phyloP scores from a whole-genome alignment of 768 basidiomycete genomes.

The Psilocybe cubensis region DNA sequence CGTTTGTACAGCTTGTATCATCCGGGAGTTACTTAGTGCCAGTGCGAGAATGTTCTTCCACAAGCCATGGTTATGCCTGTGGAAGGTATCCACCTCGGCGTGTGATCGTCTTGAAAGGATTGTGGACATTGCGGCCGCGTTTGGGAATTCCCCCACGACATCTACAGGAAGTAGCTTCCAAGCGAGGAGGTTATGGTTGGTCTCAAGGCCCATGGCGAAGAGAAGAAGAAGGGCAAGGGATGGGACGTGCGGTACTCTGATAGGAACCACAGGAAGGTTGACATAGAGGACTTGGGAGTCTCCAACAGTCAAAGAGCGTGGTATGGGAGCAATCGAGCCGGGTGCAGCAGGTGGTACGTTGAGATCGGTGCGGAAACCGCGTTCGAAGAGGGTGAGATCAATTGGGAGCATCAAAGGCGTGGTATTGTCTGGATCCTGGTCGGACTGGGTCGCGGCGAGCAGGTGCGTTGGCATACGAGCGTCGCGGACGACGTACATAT shows the following conservation, averaged over 20 bases:
- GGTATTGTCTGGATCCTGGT: slow-evolving; percentile 20
- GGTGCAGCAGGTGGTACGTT: slow-evolving; percentile 37
- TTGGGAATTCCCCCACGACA: slow-evolving; percentile 65
- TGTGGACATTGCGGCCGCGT: slow-evolving; percentile 58
- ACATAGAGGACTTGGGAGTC: slow-evolving; percentile 34
- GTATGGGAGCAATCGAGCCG: slow-evolving; percentile 36
- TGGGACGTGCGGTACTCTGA: slow-evolving; percentile 53
- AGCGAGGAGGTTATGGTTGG: slow-evolving; percentile 47
- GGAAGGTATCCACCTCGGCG: slow-evolving; percentile 39
- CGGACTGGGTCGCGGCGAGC: slow-evolving; percentile 47
- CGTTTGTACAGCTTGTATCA: slow-evolving; percentile 54
- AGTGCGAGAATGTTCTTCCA: slow-evolving; percentile 67
- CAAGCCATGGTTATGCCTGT: slow-evolving; percentile 57
- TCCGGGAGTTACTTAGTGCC: slow-evolving; percentile 45
- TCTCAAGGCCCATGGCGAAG: slow-evolving; percentile 58
- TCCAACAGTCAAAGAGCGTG: slow-evolving; percentile 22
- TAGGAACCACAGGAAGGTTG: slow-evolving; percentile 54
- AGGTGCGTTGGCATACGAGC: slow-evolving; percentile 59
- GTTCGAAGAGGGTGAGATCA: slow-evolving; percentile 47
- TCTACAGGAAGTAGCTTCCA: slow-evolving; percentile 55
- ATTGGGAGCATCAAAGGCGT: slow-evolving; percentile 56
- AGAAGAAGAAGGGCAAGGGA: slow-evolving; percentile 63
- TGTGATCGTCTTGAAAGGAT: slow-evolving; percentile 45
- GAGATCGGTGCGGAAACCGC: slow-evolving; percentile 35
- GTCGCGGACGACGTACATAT: slow-evolving; percentile 49